These are phyloP conservation scores for Aureobasidium namibiae DNA, from an alignment of 2,329 filamentous ascomycete species.

Conservation along the genomic window DNA sequence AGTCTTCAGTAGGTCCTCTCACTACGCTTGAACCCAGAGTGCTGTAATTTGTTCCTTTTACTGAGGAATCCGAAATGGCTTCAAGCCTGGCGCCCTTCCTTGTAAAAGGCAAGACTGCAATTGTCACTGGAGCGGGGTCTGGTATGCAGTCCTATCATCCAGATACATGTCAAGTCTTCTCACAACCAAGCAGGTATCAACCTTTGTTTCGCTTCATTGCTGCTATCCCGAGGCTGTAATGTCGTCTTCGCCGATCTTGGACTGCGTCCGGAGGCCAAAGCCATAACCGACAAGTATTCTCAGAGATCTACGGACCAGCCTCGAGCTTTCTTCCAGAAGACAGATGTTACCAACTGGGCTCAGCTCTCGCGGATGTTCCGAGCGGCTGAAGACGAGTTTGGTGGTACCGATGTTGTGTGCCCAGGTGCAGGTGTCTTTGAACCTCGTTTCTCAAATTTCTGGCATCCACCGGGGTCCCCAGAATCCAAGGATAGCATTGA, in stretches of 20 bases:
- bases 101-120: conserved; percentile 38
- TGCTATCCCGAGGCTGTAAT: conserved; percentile 38
- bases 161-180: background rate
- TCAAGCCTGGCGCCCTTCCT: conserved; percentile 23
- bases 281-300: conserved; percentile 31
- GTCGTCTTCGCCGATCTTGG: conserved; percentile 41
- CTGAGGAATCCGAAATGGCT: conserved; percentile 5
- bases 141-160: conserved; percentile 19
- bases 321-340: conserved; percentile 34
- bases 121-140: conserved; percentile 41
- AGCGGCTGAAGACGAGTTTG: conserved; percentile 41
- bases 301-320: conserved; percentile 20
- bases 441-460: conserved; percentile 40
- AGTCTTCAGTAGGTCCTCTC: background rate
- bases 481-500: conserved; percentile 27
- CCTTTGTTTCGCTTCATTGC: conserved; percentile 36
- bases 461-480: conserved; percentile 35
- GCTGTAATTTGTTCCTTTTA: too few species aligned
- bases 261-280: conserved; percentile 39
- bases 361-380: conserved; percentile 43
- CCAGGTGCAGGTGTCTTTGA: conserved; percentile 43
- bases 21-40: too few species aligned
- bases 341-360: conserved; percentile 42
- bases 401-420: conserved; percentile 38
- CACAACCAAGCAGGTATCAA: conserved; percentile 34